Conservation (phyloP, 2,329 filamentous ascomycete genomes). For the Colletotrichum caudatum region DNA sequence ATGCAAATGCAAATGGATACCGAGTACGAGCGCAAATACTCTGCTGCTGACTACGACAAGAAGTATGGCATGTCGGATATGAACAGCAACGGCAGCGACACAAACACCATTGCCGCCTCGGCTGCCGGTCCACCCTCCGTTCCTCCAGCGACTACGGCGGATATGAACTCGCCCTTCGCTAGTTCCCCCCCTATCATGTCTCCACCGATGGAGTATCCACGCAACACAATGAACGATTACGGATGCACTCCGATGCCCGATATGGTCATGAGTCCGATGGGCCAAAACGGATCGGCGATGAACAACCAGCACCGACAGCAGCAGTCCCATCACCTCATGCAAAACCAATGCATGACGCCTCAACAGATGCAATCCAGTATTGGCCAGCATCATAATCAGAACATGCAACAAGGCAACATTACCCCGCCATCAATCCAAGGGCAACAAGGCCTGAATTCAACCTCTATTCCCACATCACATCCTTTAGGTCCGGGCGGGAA, state of each 20-base stretch:
- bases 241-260: slow-evolving; percentile 61
- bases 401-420: slow-evolving; percentile 46
- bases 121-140: slow-evolving; percentile 46
- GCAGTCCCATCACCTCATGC: slow-evolving; percentile 48
- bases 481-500: slow-evolving; percentile 45
- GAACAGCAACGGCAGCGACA: slow-evolving; percentile 51
- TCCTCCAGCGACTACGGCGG: slow-evolving; percentile 46
- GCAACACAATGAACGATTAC: slow-evolving; percentile 56
- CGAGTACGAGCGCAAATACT: slow-evolving; percentile 62
- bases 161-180: slow-evolving; percentile 64
- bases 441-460: slow-evolving; percentile 40
- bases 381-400: slow-evolving; percentile 49
- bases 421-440: slow-evolving; percentile 32
- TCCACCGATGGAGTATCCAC: slow-evolving; percentile 62
- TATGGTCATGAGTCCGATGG: slow-evolving; percentile 65
- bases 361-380: slow-evolving; percentile 50
- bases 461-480: slow-evolving; percentile 46
- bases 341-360: slow-evolving; percentile 45
- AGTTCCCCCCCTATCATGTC: slow-evolving; percentile 68
- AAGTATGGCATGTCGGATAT: slow-evolving; percentile 55
- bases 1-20: slow-evolving; percentile 59
- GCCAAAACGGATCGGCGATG: slow-evolving; percentile 48
- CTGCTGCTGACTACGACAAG: slow-evolving; percentile 58
- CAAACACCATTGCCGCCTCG: slow-evolving; percentile 50
- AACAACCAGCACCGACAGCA: slow-evolving; percentile 50